A percentile compares a stretch with the other conserved stretches of the same genome.
phyloP scores from a whole-genome alignment of 352 stramenopile genomes.

The Globisporangium cystogenes region DNA sequence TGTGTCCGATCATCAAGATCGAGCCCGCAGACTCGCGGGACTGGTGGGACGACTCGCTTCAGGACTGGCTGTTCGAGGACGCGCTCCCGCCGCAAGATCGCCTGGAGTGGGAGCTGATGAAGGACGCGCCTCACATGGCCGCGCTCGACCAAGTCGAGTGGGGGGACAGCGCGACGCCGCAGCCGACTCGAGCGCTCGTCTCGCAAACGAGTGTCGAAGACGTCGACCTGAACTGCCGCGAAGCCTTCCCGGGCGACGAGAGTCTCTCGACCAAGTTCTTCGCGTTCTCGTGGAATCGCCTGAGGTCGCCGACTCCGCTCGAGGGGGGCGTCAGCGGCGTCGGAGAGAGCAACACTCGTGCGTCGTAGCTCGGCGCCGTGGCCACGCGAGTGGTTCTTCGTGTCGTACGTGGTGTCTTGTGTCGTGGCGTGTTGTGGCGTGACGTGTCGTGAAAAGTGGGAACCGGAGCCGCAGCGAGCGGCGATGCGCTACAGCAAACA shows the following conservation, averaged over 20 bases:
- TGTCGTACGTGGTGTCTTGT: background rate
- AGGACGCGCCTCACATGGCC: background rate
- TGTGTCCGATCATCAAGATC: conserved; percentile 7
- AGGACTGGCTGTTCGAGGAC: conserved; percentile 32
- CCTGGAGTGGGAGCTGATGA: conserved; percentile 43
- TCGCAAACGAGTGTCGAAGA: background rate
- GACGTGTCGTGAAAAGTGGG: background rate
- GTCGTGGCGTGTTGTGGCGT: background rate
- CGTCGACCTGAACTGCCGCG: conserved; percentile 25
- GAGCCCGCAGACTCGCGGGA: conserved; percentile 13
- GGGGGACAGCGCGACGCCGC: background rate
- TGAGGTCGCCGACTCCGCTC: background rate
- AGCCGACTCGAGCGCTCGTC: background rate
- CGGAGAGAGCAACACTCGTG: background rate
- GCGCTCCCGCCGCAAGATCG: conserved; percentile 27
- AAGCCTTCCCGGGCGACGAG: conserved; percentile 16
- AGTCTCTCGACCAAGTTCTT: conserved; percentile 8
- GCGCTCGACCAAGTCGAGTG: conserved; percentile 3
- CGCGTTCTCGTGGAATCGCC: conserved; percentile 4
- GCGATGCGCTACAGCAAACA: background rate
- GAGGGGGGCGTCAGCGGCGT: background rate
- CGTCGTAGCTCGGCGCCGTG: background rate
- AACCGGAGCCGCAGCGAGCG: background rate
- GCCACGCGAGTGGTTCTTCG: background rate
- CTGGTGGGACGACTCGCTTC: conserved; percentile 43